Percentiles rank a stretch among this genome's conserved stretches.
These are phyloP conservation scores for Plasmodium reichenowi DNA, from an alignment of 169 alveolate genomes.

Conservation along the genomic window DNA sequence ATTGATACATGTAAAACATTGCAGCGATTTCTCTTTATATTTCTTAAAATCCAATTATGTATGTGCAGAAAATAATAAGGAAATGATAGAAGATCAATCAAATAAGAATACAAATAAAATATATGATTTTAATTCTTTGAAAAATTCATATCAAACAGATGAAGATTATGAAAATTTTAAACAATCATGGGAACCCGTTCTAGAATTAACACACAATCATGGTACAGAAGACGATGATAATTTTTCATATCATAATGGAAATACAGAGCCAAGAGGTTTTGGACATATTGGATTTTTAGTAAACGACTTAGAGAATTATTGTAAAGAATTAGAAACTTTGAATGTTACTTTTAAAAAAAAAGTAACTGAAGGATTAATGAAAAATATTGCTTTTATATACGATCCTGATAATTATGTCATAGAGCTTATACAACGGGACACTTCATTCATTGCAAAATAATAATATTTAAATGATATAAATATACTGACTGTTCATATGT, in stretches of 20 bases:
- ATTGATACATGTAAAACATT: constrained; percentile 64
- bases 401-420: constrained; percentile 87
- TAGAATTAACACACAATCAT: constrained; percentile 85
- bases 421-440: constrained; percentile 78
- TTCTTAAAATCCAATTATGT: constrained; percentile 53
- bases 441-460: constrained; percentile 38
- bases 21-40: constrained; percentile 55
- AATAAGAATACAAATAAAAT: background rate
- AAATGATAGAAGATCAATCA: background rate
- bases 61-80: constrained; percentile 4
- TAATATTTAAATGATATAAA: background rate
- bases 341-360: constrained; percentile 74
- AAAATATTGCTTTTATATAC: constrained; percentile 82
- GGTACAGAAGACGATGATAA: constrained; percentile 80
- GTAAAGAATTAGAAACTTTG: constrained; percentile 78
- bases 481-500: background rate
- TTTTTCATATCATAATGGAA: constrained; percentile 82
- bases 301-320: constrained; percentile 80
- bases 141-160: constrained; percentile 47
- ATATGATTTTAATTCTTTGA: constrained; percentile 38
- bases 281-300: constrained; percentile 86
- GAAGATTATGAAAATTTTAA: constrained; percentile 76
- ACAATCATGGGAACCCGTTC: constrained; percentile 80
- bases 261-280: constrained; percentile 83
- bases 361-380: constrained; percentile 84